Percentiles rank a stretch among this genome's conserved stretches.
Evolutionary conservation across 106 monocot genomes (phyloP).

Genomic region (Gastrodia elata): DNA sequence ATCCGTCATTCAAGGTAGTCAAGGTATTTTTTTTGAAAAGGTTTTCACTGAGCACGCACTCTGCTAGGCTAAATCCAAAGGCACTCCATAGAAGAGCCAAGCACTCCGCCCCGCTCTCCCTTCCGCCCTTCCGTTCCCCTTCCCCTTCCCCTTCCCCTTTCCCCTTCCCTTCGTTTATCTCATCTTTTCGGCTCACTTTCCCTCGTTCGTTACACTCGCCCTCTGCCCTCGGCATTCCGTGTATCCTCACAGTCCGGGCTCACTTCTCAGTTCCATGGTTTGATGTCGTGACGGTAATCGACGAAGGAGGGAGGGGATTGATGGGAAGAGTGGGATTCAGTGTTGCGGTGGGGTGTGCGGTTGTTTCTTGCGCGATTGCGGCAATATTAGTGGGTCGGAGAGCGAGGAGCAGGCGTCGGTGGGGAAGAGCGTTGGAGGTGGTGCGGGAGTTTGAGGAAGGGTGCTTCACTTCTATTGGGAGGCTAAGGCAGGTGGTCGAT

Average conservation of each 20-base stretch:
- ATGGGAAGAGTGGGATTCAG: conserved; percentile 45
- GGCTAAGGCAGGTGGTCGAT: conserved; percentile 60
- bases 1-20: conserved; percentile 18
- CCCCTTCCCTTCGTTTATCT: background rate
- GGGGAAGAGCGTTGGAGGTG: conserved; percentile 39
- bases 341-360: conserved; percentile 62
- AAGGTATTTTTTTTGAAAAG: conserved; percentile 30
- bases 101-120: background rate
- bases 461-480: conserved; percentile 27
- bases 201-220: background rate
- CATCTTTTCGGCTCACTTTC: background rate
- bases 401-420: conserved; percentile 28
- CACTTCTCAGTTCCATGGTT: no score
- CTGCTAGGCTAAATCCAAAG: conserved; percentile 19
- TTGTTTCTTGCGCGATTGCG: conserved; percentile 50
- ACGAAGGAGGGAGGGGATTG: conserved; percentile 15
- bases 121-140: background rate
- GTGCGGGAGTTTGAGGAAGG: conserved; percentile 60
- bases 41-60: conserved; percentile 11
- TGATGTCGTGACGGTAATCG: conserved; percentile 6
- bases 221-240: conserved; percentile 6
- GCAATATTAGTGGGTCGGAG: conserved; percentile 32
- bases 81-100: conserved; percentile 6
- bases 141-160: background rate
- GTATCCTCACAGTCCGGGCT: no score